phyloP scores from a whole-genome alignment of 805 yeast genomes.

The Saturnispora mendoncae region DNA sequence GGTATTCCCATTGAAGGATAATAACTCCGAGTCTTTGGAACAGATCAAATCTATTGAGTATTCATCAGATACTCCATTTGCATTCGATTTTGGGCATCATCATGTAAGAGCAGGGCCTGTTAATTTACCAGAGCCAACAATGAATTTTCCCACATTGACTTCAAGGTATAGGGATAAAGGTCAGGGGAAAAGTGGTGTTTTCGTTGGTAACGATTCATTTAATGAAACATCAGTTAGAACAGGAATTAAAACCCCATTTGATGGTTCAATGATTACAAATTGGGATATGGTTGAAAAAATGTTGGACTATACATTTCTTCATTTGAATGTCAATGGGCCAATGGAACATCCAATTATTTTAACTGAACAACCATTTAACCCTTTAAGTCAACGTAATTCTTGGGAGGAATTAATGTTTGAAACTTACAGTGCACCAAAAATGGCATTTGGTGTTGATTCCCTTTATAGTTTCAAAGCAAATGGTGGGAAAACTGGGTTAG shows the following conservation, averaged over 20 bases:
- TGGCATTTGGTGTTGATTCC: conserved; percentile 75
- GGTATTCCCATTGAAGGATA: conserved; percentile 4
- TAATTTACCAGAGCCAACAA: conserved; percentile 38
- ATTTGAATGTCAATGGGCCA: conserved; percentile 55
- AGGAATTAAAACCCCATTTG: conserved; percentile 72
- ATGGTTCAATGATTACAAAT: conserved; percentile 77
- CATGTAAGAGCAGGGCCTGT: conserved; percentile 53
- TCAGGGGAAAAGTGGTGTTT: conserved; percentile 48
- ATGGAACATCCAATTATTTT: conserved; percentile 75
- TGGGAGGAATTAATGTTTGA: conserved; percentile 84
- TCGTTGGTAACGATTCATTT: conserved; percentile 76
- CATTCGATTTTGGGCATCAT: conserved; percentile 76
- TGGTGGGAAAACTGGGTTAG: conserved; percentile 54
- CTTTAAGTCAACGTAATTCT: conserved; percentile 58
- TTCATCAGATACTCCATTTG: conserved; percentile 59
- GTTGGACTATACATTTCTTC: conserved; percentile 75
- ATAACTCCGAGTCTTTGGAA: neutral
- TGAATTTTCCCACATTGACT: conserved; percentile 57
- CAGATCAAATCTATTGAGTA: conserved; percentile 25
- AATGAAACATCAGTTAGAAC: conserved; percentile 62
- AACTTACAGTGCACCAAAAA: conserved; percentile 65
- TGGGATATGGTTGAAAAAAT: conserved; percentile 87
- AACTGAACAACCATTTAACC: conserved; percentile 68
- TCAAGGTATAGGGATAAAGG: conserved; percentile 77
- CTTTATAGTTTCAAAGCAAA: conserved; percentile 70